Evolutionary conservation across 805 yeast genomes (phyloP).

Genomic region (Grigorovia transvaalensis): DNA sequence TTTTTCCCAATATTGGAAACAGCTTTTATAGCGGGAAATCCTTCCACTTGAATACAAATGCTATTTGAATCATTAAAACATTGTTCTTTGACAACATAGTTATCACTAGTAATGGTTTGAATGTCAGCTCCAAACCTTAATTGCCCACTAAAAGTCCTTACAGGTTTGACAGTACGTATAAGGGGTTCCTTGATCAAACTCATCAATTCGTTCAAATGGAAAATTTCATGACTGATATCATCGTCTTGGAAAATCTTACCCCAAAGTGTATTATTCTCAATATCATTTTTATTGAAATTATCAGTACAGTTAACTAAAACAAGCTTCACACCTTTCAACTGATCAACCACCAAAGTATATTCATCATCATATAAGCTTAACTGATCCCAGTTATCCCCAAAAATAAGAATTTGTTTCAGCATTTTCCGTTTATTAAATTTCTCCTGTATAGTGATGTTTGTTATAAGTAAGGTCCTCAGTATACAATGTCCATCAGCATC

Average conservation of each 20-base stretch:
- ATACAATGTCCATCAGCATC: conserved; percentile 1
- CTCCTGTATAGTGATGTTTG: conserved; percentile 18
- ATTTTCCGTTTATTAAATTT: conserved; percentile 17
- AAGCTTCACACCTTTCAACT: conserved; percentile 13
- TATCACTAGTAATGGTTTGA: conserved; percentile 2
- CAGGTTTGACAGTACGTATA: conserved; percentile 19
- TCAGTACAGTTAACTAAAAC: conserved; percentile 16
- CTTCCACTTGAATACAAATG: conserved; percentile 42
- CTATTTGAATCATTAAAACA: conserved; percentile 24
- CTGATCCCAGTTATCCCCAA: conserved; percentile 19
- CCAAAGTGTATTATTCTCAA: conserved; percentile 10
- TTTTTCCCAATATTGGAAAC: conserved; percentile 16
- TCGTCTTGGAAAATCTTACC: conserved; percentile 10
- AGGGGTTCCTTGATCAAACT: conserved; percentile 9
- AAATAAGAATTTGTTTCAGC: conserved; percentile 17
- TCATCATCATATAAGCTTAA: conserved; percentile 20
- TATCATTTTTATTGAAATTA: neutral
- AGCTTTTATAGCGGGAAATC: conserved; percentile 41
- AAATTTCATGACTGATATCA: conserved; percentile 10
- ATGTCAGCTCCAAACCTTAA: conserved; percentile 21
- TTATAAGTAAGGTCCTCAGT: conserved; percentile 9
- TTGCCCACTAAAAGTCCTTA: conserved; percentile 23
- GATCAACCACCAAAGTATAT: conserved; percentile 13
- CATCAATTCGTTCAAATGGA: conserved; percentile 13
- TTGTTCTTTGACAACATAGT: neutral